Evolutionary conservation across 768 basidiomycete species (phyloP).

Genomic region (Pisolithus orientalis): DNA sequence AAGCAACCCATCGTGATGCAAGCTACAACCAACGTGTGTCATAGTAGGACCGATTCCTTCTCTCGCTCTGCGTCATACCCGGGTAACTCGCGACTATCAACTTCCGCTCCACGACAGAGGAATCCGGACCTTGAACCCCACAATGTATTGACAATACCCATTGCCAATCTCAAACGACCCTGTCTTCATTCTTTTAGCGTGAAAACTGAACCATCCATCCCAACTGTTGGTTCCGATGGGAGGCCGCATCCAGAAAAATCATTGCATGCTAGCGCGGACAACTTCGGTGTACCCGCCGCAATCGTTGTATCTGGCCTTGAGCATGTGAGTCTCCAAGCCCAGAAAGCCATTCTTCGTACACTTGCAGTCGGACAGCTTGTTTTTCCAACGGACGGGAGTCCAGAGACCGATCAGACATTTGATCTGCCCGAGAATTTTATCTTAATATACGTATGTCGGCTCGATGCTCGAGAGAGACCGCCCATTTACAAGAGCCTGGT

Average conservation of each 20-base stretch:
- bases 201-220: conserved; percentile 14
- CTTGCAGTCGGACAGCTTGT: conserved; percentile 47
- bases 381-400: conserved; percentile 24
- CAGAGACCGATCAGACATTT: conserved; percentile 21
- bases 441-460: conserved; percentile 64
- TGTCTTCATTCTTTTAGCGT: conserved; percentile 4
- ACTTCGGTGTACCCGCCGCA: conserved; percentile 43
- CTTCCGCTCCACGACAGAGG: conserved; percentile 5
- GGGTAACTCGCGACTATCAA: conserved; percentile 14
- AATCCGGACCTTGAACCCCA: conserved; percentile 13
- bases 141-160: conserved; percentile 1
- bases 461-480: conserved; percentile 60
- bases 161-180: conserved; percentile 2
- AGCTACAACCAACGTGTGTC: conserved; percentile 16
- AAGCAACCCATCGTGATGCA: conserved; percentile 12
- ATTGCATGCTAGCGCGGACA: conserved; percentile 14
- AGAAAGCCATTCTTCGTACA: conserved; percentile 50
- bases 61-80: conserved; percentile 16
- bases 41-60: conserved; percentile 20
- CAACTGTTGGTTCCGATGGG: conserved; percentile 7
- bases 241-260: conserved; percentile 6
- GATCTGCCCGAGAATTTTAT: conserved; percentile 60
- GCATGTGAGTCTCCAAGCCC: conserved; percentile 44
- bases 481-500: conserved; percentile 61
- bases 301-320: conserved; percentile 72